Evolutionary conservation across 78 protist genomes (phyloP), one percentile per base, ranked within the genome.

Genomic region (Emiliania huxleyi): DNA sequence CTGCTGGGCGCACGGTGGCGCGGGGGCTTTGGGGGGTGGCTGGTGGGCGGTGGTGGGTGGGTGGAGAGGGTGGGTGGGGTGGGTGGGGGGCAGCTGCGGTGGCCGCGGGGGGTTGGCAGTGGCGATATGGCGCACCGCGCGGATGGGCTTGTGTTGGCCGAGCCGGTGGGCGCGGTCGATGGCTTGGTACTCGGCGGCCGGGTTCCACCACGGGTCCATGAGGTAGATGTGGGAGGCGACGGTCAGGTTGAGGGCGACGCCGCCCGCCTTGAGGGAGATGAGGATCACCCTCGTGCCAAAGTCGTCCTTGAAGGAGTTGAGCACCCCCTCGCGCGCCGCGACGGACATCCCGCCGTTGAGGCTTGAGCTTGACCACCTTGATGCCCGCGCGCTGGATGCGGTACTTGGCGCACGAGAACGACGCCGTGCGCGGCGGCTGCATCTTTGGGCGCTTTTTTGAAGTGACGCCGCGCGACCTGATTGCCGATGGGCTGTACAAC

Each of bases 231-330:
- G 95, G 37, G 95, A 90, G 35, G 99, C 99, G 8, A 69, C 96
- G 1, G 96, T 96, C 44, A 98, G 97, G 90, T 98, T 98, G 52
- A 98, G 96, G 33, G 99, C 99, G 11, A 98, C 97, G 29, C 99
- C 99, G 22, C 99, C 99, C 2, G 98, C 98, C 69, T 93, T 77
- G 85, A 77, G 85, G 33, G 85, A 77, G 46, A 77, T 77, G 35
- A 77, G 85, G 46, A 77, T 77, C 35, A 77, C 48, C 35, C 44
- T 19, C 46, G 23, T 33, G 22, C 26, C 46, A 29, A 46, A 29
- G 73, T 91, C 92, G 38, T 62, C 81, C 29, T 33, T n/a, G 45
- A 38, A 6, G 22, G 46, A 0, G 26, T 1, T 19, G 11, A 87
- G 33, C 38, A 49, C 38, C 42, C 23, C 42, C 46, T 49, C 40